Percentiles rank a stretch among this genome's conserved stretches.
Evolutionary conservation across 192 early-diverging fungal genomes (phyloP).

Genomic region (Coemansia sp.): DNA sequence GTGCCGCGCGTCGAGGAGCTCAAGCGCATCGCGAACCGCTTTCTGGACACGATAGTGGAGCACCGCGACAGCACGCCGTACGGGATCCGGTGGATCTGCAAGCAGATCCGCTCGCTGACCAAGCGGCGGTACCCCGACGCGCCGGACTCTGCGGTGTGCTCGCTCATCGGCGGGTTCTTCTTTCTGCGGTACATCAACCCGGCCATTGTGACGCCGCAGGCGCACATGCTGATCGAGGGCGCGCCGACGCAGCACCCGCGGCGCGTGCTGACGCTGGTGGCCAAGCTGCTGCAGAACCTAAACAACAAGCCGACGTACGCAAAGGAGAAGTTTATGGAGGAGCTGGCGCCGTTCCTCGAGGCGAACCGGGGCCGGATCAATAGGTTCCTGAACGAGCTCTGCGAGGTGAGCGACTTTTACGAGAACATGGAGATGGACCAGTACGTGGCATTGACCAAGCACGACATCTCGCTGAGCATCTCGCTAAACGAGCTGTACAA

Average conservation of each 20-base stretch:
- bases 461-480: conserved; percentile 84
- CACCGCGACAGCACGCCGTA: conserved; percentile 86
- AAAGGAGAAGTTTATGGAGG: conserved; percentile 91
- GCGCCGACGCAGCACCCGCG: conserved; percentile 76
- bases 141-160: conserved; percentile 84
- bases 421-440: conserved; percentile 98
- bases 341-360: conserved; percentile 87
- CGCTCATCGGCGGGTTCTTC: conserved; percentile 96
- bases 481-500: conserved; percentile 95
- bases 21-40: conserved; percentile 81
- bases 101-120: conserved; percentile 91
- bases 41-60: conserved; percentile 82
- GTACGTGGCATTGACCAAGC: conserved; percentile 93
- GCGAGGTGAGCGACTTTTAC: conserved; percentile 94
- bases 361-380: conserved; percentile 82
- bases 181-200: conserved; percentile 96
- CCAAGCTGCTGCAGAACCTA: conserved; percentile 93
- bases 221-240: conserved; percentile 89
- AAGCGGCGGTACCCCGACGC: conserved; percentile 92
- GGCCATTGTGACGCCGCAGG: conserved; percentile 94
- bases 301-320: conserved; percentile 91
- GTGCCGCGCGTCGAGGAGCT: conserved; percentile 76
- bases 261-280: conserved; percentile 87
- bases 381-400: conserved; percentile 86
- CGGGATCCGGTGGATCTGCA: conserved; percentile 98